phyloP scores from a whole-genome alignment of 108 stramenopile species.

The Skeletonema tropicum region DNA sequence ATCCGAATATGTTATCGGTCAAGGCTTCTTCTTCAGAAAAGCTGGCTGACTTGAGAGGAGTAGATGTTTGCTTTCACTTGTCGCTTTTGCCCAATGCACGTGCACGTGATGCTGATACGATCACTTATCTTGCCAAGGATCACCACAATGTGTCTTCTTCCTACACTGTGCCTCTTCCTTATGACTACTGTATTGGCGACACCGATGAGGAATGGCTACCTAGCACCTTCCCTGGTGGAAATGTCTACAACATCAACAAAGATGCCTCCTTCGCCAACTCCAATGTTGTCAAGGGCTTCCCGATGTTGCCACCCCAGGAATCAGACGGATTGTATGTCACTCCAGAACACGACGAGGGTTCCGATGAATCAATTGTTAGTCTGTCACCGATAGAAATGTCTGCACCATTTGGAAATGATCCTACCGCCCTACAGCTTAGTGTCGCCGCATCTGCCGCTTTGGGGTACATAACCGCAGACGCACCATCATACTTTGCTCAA shows the following conservation, averaged over 20 bases:
- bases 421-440: neutral
- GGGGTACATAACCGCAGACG: neutral
- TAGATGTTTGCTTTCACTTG: neutral
- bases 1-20: neutral
- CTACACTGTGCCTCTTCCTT: slow-evolving; percentile 2
- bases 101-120: slow-evolving; percentile 2
- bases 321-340: neutral
- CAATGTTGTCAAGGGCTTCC: neutral
- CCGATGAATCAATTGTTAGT: neutral
- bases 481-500: neutral
- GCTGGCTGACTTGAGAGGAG: neutral
- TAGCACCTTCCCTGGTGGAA: neutral
- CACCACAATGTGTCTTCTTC: neutral
- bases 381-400: neutral
- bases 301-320: neutral
- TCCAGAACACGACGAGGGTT: neutral
- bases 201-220: neutral
- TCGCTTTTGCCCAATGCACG: slow-evolving; percentile 6
- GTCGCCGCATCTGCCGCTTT: neutral
- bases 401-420: neutral
- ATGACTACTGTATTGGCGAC: neutral
- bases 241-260: neutral
- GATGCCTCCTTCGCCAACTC: neutral
- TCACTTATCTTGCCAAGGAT: neutral
- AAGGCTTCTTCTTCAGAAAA: neutral